Base-by-base conservation (phyloP, 805 yeast genomes). In the Cyberlindnera veronae region DNA sequence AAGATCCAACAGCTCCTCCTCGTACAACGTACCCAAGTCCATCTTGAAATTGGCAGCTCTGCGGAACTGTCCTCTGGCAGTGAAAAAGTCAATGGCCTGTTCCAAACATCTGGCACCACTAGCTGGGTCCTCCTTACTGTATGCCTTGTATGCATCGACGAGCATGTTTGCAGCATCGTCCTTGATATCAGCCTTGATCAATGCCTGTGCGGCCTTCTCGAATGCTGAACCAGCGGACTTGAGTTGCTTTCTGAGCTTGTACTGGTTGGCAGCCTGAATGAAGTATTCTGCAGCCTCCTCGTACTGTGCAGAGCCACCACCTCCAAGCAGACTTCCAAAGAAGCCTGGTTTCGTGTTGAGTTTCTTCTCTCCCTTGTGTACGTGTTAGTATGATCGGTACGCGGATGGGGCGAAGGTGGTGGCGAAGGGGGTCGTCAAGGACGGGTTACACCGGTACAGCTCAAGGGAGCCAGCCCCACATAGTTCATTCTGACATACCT, bases 281-380 rank as follows among this genome's bases (percentile, higher is more conserved):
- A 81, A 91, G 21, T 87, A 65, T 49, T 93, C 99, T 3, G 90
- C 82, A 4, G 99, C 98, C 49, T 93, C 99, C 59, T 93, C 99
- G 38, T 69, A 76, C 46, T 86, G 74, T 46, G 75, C 72, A 24
- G n/a, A n/a, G n/a, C 74, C 71, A 9, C 83, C 72, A 1, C 83
- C 74, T 4, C 91, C 84, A 38, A 88, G 74, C 16, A 84, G 55
- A 46, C 77, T 74, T 10, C 58, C 50, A 50, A 90, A 76, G 45
- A 84, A 73, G 5, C 96, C 95, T 22, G 79, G 69, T 32, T 82
- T 75, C 15, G 87, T 83, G 53, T 76, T 76, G 42, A 78, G 74
- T 55, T 80, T 79, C 66, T 78, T 81, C 45, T 80, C 82, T 8
- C 90, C 93, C 82, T 81, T 29, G 45, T 8, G 10, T 31, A 12